Conservation (phyloP, 2,329 filamentous ascomycete genomes). For the Clonostachys rosea region DNA sequence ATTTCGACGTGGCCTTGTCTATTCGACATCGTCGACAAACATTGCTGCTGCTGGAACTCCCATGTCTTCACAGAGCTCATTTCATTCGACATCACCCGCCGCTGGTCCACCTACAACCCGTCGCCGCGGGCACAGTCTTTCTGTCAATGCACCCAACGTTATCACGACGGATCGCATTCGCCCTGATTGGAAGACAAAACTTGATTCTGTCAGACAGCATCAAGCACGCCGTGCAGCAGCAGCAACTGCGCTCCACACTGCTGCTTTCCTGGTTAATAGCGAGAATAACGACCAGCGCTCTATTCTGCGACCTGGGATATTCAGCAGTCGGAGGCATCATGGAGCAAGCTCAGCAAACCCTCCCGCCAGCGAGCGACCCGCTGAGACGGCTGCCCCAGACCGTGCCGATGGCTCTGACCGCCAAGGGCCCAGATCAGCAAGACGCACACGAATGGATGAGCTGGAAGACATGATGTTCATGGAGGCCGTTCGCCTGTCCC, state of each 20-base stretch:
- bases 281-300: conserved; percentile 38
- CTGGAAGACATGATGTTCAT: conserved; percentile 98
- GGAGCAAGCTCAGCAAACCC: conserved; percentile 21
- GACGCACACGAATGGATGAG: conserved; percentile 67
- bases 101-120: conserved; percentile 21
- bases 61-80: conserved; percentile 66
- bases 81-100: conserved; percentile 46
- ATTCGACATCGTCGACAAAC: conserved; percentile 37
- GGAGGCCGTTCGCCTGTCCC: conserved; percentile 85
- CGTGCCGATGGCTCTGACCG: not conserved
- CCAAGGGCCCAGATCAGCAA: not conserved
- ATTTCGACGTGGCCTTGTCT: conserved; percentile 79
- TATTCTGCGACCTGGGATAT: conserved; percentile 39
- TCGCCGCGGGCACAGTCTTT: conserved; percentile 57
- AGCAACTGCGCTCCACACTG: conserved; percentile 89
- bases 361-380: conserved; percentile 8
- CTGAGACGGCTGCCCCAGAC: conserved; percentile 4
- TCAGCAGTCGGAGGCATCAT: conserved; percentile 48
- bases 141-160: conserved; percentile 78
- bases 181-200: conserved; percentile 90
- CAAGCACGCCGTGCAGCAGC: conserved; percentile 84
- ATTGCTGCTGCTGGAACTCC: not conserved
- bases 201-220: conserved; percentile 79
- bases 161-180: conserved; percentile 90
- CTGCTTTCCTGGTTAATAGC: conserved; percentile 83